These are phyloP conservation scores for Eragrostis curvula DNA, from an alignment of 176 grass and related monocot species.

Conservation along the genomic window DNA sequence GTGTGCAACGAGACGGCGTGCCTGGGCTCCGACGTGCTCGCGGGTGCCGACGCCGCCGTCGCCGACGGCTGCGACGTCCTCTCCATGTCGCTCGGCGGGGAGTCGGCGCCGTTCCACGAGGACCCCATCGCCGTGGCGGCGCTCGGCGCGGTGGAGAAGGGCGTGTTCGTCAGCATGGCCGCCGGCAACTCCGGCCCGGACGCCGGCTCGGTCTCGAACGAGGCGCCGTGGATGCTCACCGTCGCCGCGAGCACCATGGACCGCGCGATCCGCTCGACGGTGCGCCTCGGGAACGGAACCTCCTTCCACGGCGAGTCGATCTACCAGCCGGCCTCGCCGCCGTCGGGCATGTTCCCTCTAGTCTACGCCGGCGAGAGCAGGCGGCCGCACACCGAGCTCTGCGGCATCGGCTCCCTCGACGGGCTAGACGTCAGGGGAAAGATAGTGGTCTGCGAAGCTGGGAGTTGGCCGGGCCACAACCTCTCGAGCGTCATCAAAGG, in stretches of 20 bases:
- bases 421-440: slow-evolving; percentile 55
- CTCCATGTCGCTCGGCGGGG: slow-evolving; percentile 36
- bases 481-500: not conserved
- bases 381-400: not conserved
- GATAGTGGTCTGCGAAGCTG: slow-evolving; percentile 49
- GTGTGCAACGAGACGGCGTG: slow-evolving; percentile 33
- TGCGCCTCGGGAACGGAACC: slow-evolving; percentile 48
- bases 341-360: not conserved
- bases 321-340: slow-evolving; percentile 27
- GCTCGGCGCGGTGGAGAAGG: slow-evolving; percentile 51
- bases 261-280: slow-evolving; percentile 33
- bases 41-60: slow-evolving; percentile 45
- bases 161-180: slow-evolving; percentile 50
- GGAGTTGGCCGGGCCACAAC: not conserved
- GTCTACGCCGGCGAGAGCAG: slow-evolving; percentile 32
- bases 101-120: not conserved
- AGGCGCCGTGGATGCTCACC: slow-evolving; percentile 69
- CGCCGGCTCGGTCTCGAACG: slow-evolving; percentile 32
- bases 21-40: slow-evolving; percentile 29
- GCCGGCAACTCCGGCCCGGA: slow-evolving; percentile 48
- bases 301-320: slow-evolving; percentile 54
- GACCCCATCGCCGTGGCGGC: slow-evolving; percentile 39
- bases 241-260: slow-evolving; percentile 72
- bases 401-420: slow-evolving; percentile 42
- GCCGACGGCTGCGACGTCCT: slow-evolving; percentile 55